A percentile compares a stretch with the other conserved stretches of the same genome.
Conservation (phyloP, 2,329 filamentous ascomycete genomes). For the Stemphylium vesicarium region DNA sequence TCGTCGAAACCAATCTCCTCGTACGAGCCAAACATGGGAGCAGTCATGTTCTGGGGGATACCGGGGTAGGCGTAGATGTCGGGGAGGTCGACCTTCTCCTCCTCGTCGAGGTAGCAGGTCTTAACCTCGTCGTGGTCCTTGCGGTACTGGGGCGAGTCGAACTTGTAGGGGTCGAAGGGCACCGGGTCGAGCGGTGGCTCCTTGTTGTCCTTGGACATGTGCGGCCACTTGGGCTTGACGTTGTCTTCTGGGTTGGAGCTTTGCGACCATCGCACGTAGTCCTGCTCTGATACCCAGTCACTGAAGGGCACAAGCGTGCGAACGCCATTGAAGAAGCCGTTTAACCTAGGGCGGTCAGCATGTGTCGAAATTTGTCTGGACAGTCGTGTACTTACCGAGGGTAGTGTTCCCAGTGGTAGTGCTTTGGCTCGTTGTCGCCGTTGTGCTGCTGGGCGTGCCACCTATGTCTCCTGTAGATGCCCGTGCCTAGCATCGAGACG, state of each 20-base stretch:
- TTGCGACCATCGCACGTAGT: constrained; percentile 49
- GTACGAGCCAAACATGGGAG: constrained; percentile 58
- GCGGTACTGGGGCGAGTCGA: constrained; percentile 51
- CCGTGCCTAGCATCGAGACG: constrained; percentile 50
- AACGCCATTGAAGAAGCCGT: constrained; percentile 58
- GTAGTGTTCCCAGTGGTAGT: constrained; percentile 56
- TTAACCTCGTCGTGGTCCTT: constrained; percentile 61
- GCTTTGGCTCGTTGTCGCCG: constrained; percentile 41
- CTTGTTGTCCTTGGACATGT: constrained; percentile 44
- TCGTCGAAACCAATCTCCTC: constrained; percentile 55
- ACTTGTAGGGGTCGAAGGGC: constrained; percentile 56
- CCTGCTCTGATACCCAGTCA: constrained; percentile 55
- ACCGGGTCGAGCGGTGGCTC: constrained; percentile 50
- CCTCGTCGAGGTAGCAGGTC: constrained; percentile 68
- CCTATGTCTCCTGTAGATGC: constrained; percentile 50
- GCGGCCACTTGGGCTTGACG: constrained; percentile 46
- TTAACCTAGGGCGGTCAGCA: constrained; percentile 45
- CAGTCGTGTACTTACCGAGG: constrained; percentile 42
- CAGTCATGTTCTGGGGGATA: constrained; percentile 56
- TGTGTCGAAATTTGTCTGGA: background rate
- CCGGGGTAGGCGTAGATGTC: constrained; percentile 70
- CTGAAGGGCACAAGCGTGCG: constrained; percentile 53
- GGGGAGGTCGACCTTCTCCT: constrained; percentile 62
- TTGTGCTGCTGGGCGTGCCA: constrained; percentile 42
- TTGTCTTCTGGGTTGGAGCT: constrained; percentile 48